Percentiles rank a stretch among this genome's conserved stretches.
phyloP scores from a whole-genome alignment of 2,329 filamentous ascomycete species.

The Arthrinium puccinioides region DNA sequence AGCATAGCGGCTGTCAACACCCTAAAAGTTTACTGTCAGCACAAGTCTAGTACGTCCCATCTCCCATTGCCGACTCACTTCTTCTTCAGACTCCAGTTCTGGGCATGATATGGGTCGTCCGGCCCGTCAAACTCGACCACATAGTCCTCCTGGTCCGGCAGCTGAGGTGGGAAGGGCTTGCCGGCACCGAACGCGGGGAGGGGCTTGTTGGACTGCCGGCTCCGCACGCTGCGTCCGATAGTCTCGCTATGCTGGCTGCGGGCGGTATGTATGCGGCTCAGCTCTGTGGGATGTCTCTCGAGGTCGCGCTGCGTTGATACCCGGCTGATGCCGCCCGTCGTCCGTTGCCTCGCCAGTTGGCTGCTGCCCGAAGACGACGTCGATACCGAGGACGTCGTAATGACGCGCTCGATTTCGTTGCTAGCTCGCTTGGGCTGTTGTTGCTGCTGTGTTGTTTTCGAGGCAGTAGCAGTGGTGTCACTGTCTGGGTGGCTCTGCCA shows the following conservation, averaged over 20 bases:
- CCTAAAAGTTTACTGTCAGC: conserved; percentile 31
- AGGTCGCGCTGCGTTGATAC: conserved; percentile 60
- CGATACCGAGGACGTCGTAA: conserved; percentile 43
- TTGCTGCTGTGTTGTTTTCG: conserved; percentile 38
- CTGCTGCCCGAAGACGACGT: conserved; percentile 36
- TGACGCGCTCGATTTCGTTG: conserved; percentile 43
- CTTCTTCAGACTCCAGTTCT: conserved; percentile 77
- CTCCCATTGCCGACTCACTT: conserved; percentile 47
- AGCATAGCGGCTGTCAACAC: conserved; percentile 59
- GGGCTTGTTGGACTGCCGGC: conserved; percentile 46
- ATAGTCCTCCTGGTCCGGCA: conserved; percentile 68
- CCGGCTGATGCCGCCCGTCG: conserved; percentile 45
- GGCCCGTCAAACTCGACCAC: conserved; percentile 81
- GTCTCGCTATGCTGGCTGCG: conserved; percentile 64
- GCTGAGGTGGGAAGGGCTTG: conserved; percentile 64
- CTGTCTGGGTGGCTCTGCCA: background rate
- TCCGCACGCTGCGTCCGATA: conserved; percentile 51
- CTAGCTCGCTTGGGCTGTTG: conserved; percentile 15
- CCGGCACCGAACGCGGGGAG: conserved; percentile 64
- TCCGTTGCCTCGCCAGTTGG: conserved; percentile 23
- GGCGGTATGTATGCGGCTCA: conserved; percentile 65
- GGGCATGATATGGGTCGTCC: conserved; percentile 75
- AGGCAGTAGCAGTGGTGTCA: too few relatives aligned
- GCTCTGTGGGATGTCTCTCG: conserved; percentile 60
- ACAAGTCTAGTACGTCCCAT: conserved; percentile 11